These are phyloP conservation scores for Rugonectria rugulosa DNA, from an alignment of 2,329 filamentous ascomycete species.

Conservation along the genomic window DNA sequence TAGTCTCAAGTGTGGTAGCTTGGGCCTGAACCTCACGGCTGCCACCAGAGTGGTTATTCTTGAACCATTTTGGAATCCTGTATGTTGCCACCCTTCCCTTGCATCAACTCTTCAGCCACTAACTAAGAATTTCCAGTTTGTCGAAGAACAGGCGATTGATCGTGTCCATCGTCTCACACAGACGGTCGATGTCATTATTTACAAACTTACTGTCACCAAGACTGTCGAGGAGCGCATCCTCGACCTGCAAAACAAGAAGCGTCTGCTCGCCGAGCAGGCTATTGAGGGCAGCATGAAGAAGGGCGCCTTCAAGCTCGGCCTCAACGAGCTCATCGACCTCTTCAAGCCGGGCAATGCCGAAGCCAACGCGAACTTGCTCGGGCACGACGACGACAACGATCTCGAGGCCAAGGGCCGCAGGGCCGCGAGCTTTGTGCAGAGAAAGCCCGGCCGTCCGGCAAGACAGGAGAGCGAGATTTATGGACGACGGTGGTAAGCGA, in stretches of 20 bases:
- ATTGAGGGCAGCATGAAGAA: conserved; percentile 84
- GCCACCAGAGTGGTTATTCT: conserved; percentile 93
- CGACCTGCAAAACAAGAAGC: conserved; percentile 93
- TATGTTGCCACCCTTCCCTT: conserved; percentile 50
- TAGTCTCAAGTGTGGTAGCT: conserved; percentile 89
- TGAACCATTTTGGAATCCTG: conserved; percentile 98
- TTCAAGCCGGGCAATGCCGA: conserved; percentile 71
- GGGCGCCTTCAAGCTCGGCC: conserved; percentile 79
- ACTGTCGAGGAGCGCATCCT: conserved; percentile 95
- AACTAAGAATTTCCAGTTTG: conserved; percentile 65
- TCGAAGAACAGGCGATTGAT: conserved; percentile 98
- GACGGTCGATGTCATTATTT: conserved; percentile 92
- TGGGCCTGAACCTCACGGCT: conserved; percentile 93
- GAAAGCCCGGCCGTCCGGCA: conserved; percentile 32
- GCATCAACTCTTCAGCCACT: background rate
- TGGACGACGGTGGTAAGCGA: conserved; percentile 50
- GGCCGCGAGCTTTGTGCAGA: conserved; percentile 36
- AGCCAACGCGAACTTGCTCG: conserved; percentile 24
- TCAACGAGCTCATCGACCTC: conserved; percentile 92
- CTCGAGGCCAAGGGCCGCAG: conserved; percentile 30
- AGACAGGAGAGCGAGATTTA: conserved; percentile 50
- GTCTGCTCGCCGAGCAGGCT: conserved; percentile 87
- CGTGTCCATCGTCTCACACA: conserved; percentile 98
- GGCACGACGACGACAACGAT: conserved; percentile 28
- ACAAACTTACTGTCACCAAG: conserved; percentile 86